Base-by-base conservation (phyloP, 2,329 filamentous ascomycete species). In the Pezicula neosporulosa region DNA sequence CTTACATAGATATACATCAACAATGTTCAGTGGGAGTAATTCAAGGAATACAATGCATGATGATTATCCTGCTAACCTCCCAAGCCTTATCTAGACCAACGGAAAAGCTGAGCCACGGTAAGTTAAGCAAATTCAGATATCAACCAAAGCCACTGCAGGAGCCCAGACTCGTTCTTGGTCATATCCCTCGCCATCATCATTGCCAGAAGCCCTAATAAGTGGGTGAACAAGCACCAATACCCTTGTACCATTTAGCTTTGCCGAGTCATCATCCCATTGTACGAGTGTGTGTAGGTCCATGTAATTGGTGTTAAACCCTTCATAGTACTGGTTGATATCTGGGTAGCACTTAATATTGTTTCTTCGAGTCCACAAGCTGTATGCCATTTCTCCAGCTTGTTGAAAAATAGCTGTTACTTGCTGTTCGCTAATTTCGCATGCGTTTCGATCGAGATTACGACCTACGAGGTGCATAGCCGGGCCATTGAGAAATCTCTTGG, bases 131-230 rank as follows among this genome's bases (percentile, higher is more conserved):
- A 24, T 24, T 24, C 24, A 24, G 24, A 24, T 60, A 47, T 60
- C 50, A 33, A 48, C 59, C 55, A 60, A 18, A 1, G 59, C 58
- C 30, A 49, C 56, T 6, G 49, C 57, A 1, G 47, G 35, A 33
- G 47, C 44, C 56, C 56, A 60, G 12, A 59, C 51, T 41, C 49
- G 46, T 37, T 16, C 35, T 4, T 51, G 18, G 37, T 62, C 47
- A 41, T 60, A 60, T 13, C 57, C 42, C n/a, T 53, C 46, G 3
- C 24, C 59, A 15, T 59, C 56, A 46, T 61, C 53, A 3, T 52
- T 58, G 0, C 57, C 59, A 43, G 3, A 49, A 8, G 44, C 56
- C 9, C 36, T 3, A 27, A 60, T 6, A 2, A 52, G 24, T 12
- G 57, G 57, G 44, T 61, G 59, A 4, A 57, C 50, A 5, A 61